Conservation (phyloP, 139 green algal genomes). For the Coccomyxa sp. region DNA sequence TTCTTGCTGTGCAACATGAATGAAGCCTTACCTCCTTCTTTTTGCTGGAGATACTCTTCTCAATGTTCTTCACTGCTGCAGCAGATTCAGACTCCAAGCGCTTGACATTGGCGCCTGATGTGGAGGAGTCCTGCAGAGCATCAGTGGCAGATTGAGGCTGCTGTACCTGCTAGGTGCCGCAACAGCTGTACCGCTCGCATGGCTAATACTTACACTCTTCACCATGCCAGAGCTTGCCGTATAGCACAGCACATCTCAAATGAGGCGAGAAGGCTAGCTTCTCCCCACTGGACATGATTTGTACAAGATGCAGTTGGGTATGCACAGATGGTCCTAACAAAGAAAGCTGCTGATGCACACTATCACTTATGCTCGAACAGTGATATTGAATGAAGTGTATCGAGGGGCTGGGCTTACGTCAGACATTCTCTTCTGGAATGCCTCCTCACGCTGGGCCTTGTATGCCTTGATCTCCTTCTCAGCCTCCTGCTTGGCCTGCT, state of each 20-base stretch:
- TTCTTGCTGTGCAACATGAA: neutral
- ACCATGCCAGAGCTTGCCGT: neutral
- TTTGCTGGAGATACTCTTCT: conserved; percentile 29
- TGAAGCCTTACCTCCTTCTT: conserved; percentile 28
- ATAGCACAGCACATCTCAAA: neutral
- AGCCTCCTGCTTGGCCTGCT: conserved; percentile 80
- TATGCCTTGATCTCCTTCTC: conserved; percentile 77
- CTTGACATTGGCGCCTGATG: conserved; percentile 24
- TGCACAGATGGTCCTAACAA: neutral
- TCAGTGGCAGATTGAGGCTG: no score
- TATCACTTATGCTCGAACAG: neutral
- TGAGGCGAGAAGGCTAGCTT: neutral
- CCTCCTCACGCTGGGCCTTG: conserved; percentile 64
- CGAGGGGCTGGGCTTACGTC: conserved; percentile 14
- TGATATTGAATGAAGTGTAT: neutral
- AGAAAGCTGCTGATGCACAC: neutral
- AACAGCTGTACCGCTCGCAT: no score
- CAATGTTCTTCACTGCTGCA: conserved; percentile 18
- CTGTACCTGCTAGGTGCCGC: no score
- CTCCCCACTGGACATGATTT: neutral
- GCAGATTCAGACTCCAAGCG: conserved; percentile 24
- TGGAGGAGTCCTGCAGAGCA: conserved; percentile 30
- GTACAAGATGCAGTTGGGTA: neutral
- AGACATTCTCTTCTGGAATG: conserved; percentile 69
- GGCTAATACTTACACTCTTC: neutral